Conservation (phyloP, 2,329 filamentous ascomycete species). For the Ophiostoma sp. region DNA sequence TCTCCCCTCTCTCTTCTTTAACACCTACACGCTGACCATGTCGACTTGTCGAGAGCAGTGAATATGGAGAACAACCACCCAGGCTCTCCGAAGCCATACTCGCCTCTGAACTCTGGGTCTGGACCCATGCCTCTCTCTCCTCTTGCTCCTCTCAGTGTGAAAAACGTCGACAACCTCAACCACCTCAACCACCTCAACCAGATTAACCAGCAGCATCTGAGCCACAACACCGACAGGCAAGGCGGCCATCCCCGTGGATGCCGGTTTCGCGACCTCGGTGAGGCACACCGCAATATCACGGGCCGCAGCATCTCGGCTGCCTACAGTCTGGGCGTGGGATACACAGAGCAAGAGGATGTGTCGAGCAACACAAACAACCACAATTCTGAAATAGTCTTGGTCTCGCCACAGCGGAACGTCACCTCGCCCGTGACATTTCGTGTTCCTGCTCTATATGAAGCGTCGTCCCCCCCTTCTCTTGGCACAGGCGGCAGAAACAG, state of each 20-base stretch:
- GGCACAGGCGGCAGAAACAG: neutral
- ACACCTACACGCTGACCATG: neutral
- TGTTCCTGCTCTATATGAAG: neutral
- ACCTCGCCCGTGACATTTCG: neutral
- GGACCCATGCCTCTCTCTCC: neutral
- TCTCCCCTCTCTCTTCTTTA: neutral
- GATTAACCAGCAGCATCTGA: neutral
- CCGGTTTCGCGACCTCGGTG: conserved; percentile 37
- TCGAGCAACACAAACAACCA: neutral
- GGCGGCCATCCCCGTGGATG: conserved; percentile 33
- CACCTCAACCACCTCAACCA: neutral
- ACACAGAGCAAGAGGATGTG: neutral
- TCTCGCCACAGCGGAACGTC: conserved; percentile 18
- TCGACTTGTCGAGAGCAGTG: neutral
- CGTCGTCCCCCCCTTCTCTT: neutral
- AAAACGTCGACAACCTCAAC: conserved; percentile 13
- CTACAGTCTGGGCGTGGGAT: neutral
- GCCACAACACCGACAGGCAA: conserved; percentile 11
- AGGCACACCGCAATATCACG: conserved; percentile 40
- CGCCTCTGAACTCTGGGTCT: neutral
- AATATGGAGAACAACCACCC: neutral
- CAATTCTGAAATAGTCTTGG: neutral
- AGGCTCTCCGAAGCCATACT: neutral
- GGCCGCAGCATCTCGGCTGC: conserved; percentile 27
- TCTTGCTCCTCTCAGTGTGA: neutral